Evolutionary conservation across 83 land plant genomes (phyloP).

Genomic region (Picea mariana): DNA sequence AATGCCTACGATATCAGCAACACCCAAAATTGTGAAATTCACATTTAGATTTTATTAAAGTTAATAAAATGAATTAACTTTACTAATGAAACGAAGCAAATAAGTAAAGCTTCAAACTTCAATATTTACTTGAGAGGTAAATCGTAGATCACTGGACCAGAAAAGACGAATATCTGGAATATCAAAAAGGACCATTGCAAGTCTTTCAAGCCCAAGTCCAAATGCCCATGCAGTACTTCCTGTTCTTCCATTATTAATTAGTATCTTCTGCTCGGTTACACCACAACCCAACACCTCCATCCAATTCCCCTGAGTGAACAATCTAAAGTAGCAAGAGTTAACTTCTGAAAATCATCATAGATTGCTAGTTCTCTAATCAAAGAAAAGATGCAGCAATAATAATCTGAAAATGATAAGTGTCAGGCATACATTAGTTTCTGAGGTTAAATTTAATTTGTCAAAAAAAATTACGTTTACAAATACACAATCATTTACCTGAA

Average conservation of each 20-base stretch:
- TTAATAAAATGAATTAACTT: no score
- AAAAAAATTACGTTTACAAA: not conserved
- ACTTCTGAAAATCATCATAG: slow-evolving; percentile 10
- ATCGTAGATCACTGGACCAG: slow-evolving; percentile 89
- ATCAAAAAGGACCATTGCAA: slow-evolving; percentile 96
- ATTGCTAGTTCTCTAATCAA: not conserved
- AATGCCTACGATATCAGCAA: no score
- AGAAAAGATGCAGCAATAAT: not conserved
- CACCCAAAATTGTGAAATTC: no score
- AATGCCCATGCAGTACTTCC: slow-evolving; percentile 96
- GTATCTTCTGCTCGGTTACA: slow-evolving; percentile 88
- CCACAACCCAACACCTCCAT: slow-evolving; percentile 98
- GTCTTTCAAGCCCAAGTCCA: slow-evolving; percentile 90
- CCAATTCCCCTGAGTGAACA: slow-evolving; percentile 80
- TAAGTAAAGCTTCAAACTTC: not conserved
- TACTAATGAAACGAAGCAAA: no score
- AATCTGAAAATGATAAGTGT: not conserved
- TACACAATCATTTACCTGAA: slow-evolving; percentile 52
- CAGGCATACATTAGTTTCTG: not conserved
- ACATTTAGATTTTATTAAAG: no score
- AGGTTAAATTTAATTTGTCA: not conserved
- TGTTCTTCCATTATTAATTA: slow-evolving; percentile 57
- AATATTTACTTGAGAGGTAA: slow-evolving; percentile 77
- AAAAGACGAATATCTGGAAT: slow-evolving; percentile 98
- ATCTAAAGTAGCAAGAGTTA: slow-evolving; percentile 19